phyloP scores from a whole-genome alignment of 2,329 filamentous ascomycete genomes.

The Nectriaceae sp. region DNA sequence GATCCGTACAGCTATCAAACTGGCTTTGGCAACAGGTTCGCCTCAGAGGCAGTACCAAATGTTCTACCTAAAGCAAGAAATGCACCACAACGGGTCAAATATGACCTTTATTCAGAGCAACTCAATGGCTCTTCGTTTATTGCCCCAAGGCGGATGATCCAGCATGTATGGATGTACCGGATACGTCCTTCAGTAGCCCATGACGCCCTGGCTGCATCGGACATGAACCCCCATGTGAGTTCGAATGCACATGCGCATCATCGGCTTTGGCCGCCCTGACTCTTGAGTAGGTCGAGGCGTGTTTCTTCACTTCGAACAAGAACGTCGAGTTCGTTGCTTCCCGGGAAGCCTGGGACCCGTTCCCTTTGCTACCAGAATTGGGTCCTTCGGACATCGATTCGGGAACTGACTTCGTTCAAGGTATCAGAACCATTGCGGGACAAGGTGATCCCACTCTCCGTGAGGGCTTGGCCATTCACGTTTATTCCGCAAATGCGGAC shows the following conservation, averaged over 20 bases:
- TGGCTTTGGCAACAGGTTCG: conserved; percentile 55
- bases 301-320: conserved; percentile 48
- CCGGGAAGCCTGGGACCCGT: conserved; percentile 52
- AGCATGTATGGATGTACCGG: conserved; percentile 37
- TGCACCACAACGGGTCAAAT: conserved; percentile 44
- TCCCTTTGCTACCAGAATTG: conserved; percentile 26
- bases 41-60: conserved; percentile 46
- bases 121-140: conserved; percentile 45
- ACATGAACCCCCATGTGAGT: conserved; percentile 30
- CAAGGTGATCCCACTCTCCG: conserved; percentile 48
- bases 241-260: too few species aligned
- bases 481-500: conserved; percentile 45
- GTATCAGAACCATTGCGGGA: conserved; percentile 48
- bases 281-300: conserved; percentile 34
- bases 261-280: too few species aligned
- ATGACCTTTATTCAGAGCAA: conserved; percentile 48
- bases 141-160: conserved; percentile 28
- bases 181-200: conserved; percentile 36
- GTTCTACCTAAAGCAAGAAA: conserved; percentile 48
- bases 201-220: conserved; percentile 19
- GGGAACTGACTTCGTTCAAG: conserved; percentile 45
- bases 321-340: conserved; percentile 46
- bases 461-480: conserved; percentile 49
- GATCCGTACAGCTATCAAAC: conserved; percentile 56
- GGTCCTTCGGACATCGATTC: not conserved